A percentile compares a stretch with the other conserved stretches of the same genome.
phyloP scores from a whole-genome alignment of 805 yeast genomes.

The Myxozyma nipponensis region DNA sequence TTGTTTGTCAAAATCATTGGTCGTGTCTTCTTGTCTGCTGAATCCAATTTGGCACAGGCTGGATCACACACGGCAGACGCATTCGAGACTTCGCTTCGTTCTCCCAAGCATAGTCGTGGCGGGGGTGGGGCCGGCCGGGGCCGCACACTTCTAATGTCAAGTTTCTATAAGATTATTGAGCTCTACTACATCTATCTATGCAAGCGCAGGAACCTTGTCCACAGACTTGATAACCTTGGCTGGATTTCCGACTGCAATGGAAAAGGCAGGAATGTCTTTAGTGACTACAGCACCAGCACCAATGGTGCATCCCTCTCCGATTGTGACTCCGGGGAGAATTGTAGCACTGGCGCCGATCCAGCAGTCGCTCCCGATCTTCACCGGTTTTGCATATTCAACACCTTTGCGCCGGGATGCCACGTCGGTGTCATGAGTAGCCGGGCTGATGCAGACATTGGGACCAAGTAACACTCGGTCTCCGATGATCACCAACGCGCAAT shows the following conservation, averaged over 20 bases:
- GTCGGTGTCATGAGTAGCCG: constrained; percentile 65
- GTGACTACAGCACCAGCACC: constrained; percentile 69
- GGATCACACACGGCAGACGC: too few relatives aligned
- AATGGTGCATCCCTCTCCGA: constrained; percentile 58
- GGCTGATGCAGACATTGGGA: constrained; percentile 47
- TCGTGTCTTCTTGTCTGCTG: too few relatives aligned
- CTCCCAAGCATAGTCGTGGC: too few relatives aligned
- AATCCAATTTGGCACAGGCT: too few relatives aligned
- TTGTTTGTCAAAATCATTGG: too few relatives aligned
- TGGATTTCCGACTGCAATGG: constrained; percentile 64
- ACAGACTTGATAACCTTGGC: constrained; percentile 43
- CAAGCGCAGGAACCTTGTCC: not conserved
- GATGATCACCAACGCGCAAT: constrained; percentile 55
- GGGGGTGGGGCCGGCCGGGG: too few relatives aligned
- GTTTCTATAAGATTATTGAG: too few relatives aligned
- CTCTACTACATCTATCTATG: too few relatives aligned
- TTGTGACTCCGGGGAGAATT: constrained; percentile 61
- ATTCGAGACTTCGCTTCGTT: too few relatives aligned
- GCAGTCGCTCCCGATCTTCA: constrained; percentile 58
- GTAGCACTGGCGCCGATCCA: constrained; percentile 61
- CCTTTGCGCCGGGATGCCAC: constrained; percentile 43
- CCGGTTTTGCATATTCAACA: constrained; percentile 54
- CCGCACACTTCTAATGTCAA: too few relatives aligned
- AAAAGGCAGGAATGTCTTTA: constrained; percentile 51
- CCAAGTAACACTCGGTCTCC: constrained; percentile 61